phyloP scores from a whole-genome alignment of 2,329 filamentous ascomycete genomes.

The Stachybotrys elegans region DNA sequence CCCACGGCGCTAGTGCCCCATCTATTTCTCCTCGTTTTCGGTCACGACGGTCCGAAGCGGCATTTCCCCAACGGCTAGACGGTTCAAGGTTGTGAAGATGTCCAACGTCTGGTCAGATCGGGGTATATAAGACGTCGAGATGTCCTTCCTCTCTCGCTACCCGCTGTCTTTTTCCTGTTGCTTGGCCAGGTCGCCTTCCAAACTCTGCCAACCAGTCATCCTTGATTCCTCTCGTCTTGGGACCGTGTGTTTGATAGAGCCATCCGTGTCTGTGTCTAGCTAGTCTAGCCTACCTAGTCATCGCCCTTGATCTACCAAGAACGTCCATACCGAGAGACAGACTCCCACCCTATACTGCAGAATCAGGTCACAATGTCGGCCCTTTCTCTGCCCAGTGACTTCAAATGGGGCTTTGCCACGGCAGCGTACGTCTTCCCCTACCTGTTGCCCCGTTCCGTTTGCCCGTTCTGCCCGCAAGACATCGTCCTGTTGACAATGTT shows the following conservation, averaged over 20 bases:
- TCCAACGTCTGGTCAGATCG: conserved; percentile 12
- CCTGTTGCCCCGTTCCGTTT: not conserved
- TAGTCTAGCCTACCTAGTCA: too few species aligned
- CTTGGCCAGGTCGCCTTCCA: not conserved
- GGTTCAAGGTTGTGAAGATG: not conserved
- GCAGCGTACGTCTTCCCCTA: conserved; percentile 51
- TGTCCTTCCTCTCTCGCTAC: too few species aligned
- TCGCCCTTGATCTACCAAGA: too few species aligned
- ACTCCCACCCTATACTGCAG: too few species aligned
- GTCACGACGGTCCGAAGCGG: conserved; percentile 46
- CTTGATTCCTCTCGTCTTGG: not conserved
- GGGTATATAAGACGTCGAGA: conserved; percentile 17
- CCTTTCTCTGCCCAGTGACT: conserved; percentile 63
- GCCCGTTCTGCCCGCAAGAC: conserved; percentile 3
- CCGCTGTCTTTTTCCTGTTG: not conserved
- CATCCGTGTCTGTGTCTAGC: too few species aligned
- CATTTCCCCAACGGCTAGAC: conserved; percentile 14
- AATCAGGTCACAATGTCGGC: conserved; percentile 19
- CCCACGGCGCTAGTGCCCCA: not conserved
- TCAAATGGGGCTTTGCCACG: conserved; percentile 77
- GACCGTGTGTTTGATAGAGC: too few species aligned
- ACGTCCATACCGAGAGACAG: too few species aligned
- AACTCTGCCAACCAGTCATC: not conserved
- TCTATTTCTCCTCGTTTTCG: conserved; percentile 27
- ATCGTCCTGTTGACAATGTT: conserved; percentile 10